A percentile compares a stretch with the other conserved stretches of the same genome.
phyloP scores from a whole-genome alignment of 1,139 yeast species.

The Hansenula sp. region DNA sequence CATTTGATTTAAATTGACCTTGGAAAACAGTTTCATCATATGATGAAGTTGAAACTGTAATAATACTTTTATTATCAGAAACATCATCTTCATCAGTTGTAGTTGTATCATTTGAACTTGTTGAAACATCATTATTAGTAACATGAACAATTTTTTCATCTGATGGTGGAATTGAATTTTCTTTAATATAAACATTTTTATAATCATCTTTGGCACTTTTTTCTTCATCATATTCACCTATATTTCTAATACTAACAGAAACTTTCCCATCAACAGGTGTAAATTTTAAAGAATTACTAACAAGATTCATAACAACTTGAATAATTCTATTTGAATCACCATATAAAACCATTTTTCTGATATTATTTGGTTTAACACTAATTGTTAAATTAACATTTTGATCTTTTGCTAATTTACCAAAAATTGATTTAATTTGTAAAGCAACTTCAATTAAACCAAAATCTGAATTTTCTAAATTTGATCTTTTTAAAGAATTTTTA shows the following conservation, averaged over 20 bases:
- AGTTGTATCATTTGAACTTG: slow-evolving; percentile 12
- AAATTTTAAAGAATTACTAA: slow-evolving; percentile 82
- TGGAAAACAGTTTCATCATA: slow-evolving; percentile 52
- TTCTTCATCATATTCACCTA: slow-evolving; percentile 66
- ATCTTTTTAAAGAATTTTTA: slow-evolving; percentile 80
- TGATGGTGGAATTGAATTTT: slow-evolving; percentile 1
- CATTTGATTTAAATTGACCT: slow-evolving; percentile 39
- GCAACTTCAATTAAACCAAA: slow-evolving; percentile 68
- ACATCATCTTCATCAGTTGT: slow-evolving; percentile 15
- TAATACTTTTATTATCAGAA: slow-evolving; percentile 31
- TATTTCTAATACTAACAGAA: slow-evolving; percentile 55
- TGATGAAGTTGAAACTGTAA: slow-evolving; percentile 47
- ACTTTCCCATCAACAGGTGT: slow-evolving; percentile 87
- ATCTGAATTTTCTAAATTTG: slow-evolving; percentile 77
- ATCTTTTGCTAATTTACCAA: slow-evolving; percentile 76
- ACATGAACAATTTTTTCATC: not conserved
- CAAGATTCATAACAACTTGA: slow-evolving; percentile 83
- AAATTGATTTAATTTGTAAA: slow-evolving; percentile 81
- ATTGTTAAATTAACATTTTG: slow-evolving; percentile 65
- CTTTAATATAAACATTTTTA: slow-evolving; percentile 31
- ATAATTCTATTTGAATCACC: slow-evolving; percentile 87
- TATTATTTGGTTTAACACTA: slow-evolving; percentile 51
- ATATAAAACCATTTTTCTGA: slow-evolving; percentile 58
- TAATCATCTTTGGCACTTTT: slow-evolving; percentile 30
- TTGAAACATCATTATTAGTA: slow-evolving; percentile 4